phyloP scores from a whole-genome alignment of 106 monocot species.

The Phalaenopsis aphrodite region DNA sequence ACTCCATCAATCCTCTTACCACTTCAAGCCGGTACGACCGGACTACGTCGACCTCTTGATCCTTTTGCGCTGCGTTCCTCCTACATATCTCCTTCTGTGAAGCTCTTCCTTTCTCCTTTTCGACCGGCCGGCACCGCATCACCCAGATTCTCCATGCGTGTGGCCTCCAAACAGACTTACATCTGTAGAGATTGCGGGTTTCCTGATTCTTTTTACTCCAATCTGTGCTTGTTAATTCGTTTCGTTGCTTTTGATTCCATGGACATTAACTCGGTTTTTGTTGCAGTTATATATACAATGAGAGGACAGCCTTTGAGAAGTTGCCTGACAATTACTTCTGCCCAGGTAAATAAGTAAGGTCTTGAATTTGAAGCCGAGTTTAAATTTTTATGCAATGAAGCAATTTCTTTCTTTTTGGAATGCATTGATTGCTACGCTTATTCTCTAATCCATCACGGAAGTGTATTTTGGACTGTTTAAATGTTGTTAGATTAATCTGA shows the following conservation, averaged over 20 bases:
- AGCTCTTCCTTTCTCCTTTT: slow-evolving; percentile 27
- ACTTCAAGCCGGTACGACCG: not conserved
- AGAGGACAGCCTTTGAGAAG: slow-evolving; percentile 92
- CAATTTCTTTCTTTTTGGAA: not conserved
- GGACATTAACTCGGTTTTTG: too few species aligned
- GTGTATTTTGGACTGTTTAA: too few species aligned
- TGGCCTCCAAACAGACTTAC: slow-evolving; percentile 75
- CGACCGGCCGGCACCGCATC: slow-evolving; percentile 8
- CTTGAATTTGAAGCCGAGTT: not conserved
- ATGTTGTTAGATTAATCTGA: too few species aligned
- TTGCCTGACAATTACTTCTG: slow-evolving; percentile 87
- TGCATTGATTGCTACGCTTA: not conserved
- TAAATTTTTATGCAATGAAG: not conserved
- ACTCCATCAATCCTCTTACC: slow-evolving; percentile 7
- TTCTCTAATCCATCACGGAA: not conserved
- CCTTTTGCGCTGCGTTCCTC: slow-evolving; percentile 51
- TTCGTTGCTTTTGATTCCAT: not conserved
- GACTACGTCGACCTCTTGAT: slow-evolving; percentile 26
- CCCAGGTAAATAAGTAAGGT: slow-evolving; percentile 35
- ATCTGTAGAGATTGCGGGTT: slow-evolving; percentile 97
- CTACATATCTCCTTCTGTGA: slow-evolving; percentile 58
- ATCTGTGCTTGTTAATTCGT: not conserved
- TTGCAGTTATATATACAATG: slow-evolving; percentile 89
- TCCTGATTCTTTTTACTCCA: not conserved
- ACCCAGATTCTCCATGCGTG: slow-evolving; percentile 56